Percentiles rank a stretch among this genome's conserved stretches.
Evolutionary conservation across 2,329 filamentous ascomycete genomes (phyloP).

Genomic region (Pyricularia sp.): DNA sequence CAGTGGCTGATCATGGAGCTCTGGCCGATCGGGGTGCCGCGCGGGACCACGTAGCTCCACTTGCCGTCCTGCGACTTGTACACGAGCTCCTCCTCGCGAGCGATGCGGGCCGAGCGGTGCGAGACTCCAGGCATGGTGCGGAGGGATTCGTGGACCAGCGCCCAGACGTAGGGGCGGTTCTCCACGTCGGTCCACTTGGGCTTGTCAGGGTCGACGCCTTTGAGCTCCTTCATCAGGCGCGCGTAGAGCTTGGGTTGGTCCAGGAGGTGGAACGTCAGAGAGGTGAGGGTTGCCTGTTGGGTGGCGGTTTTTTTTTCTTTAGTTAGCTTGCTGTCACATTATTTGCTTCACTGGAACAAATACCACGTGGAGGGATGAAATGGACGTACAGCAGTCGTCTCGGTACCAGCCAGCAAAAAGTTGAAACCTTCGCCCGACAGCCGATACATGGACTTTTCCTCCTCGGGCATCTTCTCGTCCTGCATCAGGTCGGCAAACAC

Average conservation of each 20-base stretch:
- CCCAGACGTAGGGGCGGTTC: conserved; percentile 26
- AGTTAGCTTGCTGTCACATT: conserved; percentile 4
- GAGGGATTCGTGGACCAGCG: conserved; percentile 15
- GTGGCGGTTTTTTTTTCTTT: background rate
- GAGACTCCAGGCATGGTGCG: conserved; percentile 14
- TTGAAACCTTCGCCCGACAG: conserved; percentile 27
- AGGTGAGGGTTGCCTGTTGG: conserved; percentile 13
- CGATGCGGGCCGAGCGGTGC: conserved; percentile 11
- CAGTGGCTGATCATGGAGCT: conserved; percentile 27
- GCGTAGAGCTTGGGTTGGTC: conserved; percentile 13
- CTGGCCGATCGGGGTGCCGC: conserved; percentile 27
- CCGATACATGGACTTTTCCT: conserved; percentile 24
- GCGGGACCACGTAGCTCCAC: conserved; percentile 22
- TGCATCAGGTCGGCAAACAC: conserved; percentile 1
- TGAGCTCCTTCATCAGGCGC: conserved; percentile 17
- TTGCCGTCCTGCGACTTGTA: conserved; percentile 9
- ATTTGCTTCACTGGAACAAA: background rate
- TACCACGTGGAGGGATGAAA: background rate
- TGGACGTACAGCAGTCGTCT: conserved; percentile 20
- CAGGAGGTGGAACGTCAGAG: conserved; percentile 20
- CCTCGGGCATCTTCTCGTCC: conserved; percentile 15
- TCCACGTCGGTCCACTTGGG: conserved; percentile 22
- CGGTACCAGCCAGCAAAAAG: conserved; percentile 26
- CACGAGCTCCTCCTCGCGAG: conserved; percentile 13
- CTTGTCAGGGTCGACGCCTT: conserved; percentile 12